Conservation (phyloP, 108 stramenopile genomes). For the Pinguiococcus pyrenoidosus region DNA sequence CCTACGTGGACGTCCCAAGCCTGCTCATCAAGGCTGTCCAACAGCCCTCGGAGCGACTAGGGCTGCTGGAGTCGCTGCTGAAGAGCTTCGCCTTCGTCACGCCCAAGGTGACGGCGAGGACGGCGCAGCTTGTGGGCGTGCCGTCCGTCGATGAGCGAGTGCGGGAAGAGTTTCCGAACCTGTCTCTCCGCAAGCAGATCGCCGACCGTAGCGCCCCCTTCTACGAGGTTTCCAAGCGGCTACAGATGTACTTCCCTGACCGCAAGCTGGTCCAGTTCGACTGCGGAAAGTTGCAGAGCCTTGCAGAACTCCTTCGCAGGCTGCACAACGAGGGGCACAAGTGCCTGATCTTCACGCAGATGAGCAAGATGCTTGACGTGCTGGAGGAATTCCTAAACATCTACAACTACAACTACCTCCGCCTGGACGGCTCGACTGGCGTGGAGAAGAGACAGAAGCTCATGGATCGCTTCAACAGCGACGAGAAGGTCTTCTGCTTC, state of each 20-base stretch:
- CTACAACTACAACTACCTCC: constrained; percentile 38
- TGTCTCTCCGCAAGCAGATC: background rate
- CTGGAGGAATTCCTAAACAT: constrained; percentile 53
- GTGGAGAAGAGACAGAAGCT: constrained; percentile 19
- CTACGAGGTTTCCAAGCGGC: background rate
- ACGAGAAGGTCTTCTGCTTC: constrained; percentile 38
- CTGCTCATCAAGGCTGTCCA: background rate
- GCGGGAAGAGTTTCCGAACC: constrained; percentile 2
- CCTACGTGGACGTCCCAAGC: too few species aligned
- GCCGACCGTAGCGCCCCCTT: background rate
- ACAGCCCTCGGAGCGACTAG: background rate
- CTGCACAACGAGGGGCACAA: constrained; percentile 53
- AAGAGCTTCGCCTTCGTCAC: constrained; percentile 6
- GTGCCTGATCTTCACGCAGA: constrained; percentile 40
- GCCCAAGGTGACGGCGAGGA: background rate
- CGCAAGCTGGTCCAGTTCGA: constrained; percentile 84
- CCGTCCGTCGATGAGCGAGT: background rate
- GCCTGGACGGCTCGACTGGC: constrained; percentile 43
- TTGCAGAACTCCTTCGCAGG: constrained; percentile 64
- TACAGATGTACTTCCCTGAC: constrained; percentile 77
- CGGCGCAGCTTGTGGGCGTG: background rate
- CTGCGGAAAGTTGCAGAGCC: constrained; percentile 85
- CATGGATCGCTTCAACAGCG: constrained; percentile 40
- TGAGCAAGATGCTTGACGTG: constrained; percentile 51
- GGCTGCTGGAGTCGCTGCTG: background rate